Evolutionary conservation across 2,329 filamentous ascomycete species (phyloP).

Genomic region (Pseudogymnoascus sp.): DNA sequence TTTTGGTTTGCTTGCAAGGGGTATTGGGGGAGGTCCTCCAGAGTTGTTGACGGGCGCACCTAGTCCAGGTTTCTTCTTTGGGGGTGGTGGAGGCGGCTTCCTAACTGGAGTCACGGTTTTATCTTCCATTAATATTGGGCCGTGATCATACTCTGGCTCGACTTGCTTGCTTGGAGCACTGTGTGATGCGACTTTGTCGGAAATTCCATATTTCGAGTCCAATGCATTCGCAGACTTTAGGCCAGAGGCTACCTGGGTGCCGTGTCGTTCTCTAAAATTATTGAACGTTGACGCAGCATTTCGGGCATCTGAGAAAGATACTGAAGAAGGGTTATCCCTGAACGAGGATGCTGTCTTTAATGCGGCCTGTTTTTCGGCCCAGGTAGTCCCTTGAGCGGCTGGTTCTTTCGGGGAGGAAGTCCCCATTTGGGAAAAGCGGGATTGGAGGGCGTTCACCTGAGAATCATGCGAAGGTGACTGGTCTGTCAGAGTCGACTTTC

Average conservation of each 20-base stretch:
- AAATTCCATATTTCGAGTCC: conserved; percentile 27
- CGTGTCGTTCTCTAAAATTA: conserved; percentile 51
- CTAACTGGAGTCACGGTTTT: conserved; percentile 20
- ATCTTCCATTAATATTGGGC: conserved; percentile 13
- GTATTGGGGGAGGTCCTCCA: conserved; percentile 16
- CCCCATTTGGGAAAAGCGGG: conserved; percentile 26
- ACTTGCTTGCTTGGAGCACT: conserved; percentile 11
- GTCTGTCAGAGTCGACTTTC: conserved; percentile 8
- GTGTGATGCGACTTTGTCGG: conserved; percentile 23
- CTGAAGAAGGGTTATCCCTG: conserved; percentile 42
- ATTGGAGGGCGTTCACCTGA: conserved; percentile 29
- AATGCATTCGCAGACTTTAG: conserved; percentile 33
- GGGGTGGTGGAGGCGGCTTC: conserved; percentile 30
- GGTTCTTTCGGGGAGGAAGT: conserved; percentile 25
- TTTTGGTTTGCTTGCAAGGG: conserved; percentile 26
- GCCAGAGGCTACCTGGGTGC: conserved; percentile 47
- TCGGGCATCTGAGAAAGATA: conserved; percentile 42
- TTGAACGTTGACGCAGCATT: conserved; percentile 44
- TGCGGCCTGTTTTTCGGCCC: conserved; percentile 46
- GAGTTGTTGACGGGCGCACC: conserved; percentile 21
- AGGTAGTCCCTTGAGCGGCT: conserved; percentile 38
- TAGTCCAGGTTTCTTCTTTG: conserved; percentile 22
- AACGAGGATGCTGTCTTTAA: conserved; percentile 42
- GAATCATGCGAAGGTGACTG: conserved; percentile 14
- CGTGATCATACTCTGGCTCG: conserved; percentile 9